Percentiles rank a stretch among this genome's conserved stretches.
phyloP scores from a whole-genome alignment of 192 early-diverging fungal genomes.

The Coemansia sp. region DNA sequence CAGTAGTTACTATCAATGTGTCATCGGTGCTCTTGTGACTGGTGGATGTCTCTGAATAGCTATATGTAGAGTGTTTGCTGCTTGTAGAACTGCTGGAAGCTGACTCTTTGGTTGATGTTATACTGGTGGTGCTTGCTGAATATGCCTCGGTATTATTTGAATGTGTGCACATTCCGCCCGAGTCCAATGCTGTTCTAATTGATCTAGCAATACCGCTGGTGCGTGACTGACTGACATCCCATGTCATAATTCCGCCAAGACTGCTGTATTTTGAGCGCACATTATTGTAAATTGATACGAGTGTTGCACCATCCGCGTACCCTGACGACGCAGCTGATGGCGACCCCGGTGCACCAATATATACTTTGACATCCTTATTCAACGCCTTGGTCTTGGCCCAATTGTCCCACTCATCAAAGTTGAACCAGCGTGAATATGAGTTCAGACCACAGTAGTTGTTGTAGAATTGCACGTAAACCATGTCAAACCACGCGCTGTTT shows the following conservation, averaged over 20 bases:
- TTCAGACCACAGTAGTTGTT: constrained; percentile 68
- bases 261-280: constrained; percentile 52
- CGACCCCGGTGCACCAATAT: constrained; percentile 59
- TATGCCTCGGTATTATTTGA: constrained; percentile 16
- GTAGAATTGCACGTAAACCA: constrained; percentile 70
- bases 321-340: constrained; percentile 57
- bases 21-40: not conserved
- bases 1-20: constrained; percentile 3
- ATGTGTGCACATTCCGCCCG: constrained; percentile 22
- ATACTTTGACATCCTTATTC: constrained; percentile 62
- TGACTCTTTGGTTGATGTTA: not conserved
- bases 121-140: constrained; percentile 1
- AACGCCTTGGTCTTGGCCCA: constrained; percentile 60
- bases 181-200: constrained; percentile 29
- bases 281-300: constrained; percentile 46
- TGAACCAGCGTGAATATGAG: constrained; percentile 52
- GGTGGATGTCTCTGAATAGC: not conserved
- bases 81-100: not conserved
- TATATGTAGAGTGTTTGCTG: not conserved
- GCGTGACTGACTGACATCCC: constrained; percentile 56
- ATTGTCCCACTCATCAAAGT: constrained; percentile 63
- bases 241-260: constrained; percentile 77
- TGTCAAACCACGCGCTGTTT: constrained; percentile 62
- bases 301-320: constrained; percentile 44
- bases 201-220: constrained; percentile 39